Conservation (phyloP, 1,284 basidiomycete genomes). For the Sanghuangporus baumii region DNA sequence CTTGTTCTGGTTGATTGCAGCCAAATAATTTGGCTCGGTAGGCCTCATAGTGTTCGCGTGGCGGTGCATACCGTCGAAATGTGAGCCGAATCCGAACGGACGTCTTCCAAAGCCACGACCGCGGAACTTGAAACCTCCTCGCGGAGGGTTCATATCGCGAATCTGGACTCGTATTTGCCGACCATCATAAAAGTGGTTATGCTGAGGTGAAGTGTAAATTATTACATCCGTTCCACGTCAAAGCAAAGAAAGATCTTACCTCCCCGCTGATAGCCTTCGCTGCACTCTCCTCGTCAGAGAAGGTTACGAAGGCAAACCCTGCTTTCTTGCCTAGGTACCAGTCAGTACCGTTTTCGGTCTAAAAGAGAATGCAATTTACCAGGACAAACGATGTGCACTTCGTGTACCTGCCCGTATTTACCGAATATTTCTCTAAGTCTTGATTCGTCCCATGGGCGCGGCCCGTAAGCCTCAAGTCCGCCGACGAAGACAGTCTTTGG, state of each 20-base stretch:
- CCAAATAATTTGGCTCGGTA: not conserved
- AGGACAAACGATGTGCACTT: constrained; percentile 50
- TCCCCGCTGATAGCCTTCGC: constrained; percentile 56
- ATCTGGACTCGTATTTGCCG: constrained; percentile 65
- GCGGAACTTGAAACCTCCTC: constrained; percentile 21
- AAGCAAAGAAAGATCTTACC: constrained; percentile 32
- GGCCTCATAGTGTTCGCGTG: not conserved
- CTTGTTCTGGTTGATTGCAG: not conserved
- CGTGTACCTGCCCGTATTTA: constrained; percentile 57
- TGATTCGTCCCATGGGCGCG: constrained; percentile 60
- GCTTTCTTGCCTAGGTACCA: constrained; percentile 44
- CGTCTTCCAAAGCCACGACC: constrained; percentile 14
- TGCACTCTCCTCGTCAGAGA: constrained; percentile 52
- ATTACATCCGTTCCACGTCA: not conserved
- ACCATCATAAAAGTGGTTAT: constrained; percentile 61
- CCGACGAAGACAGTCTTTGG: constrained; percentile 70
- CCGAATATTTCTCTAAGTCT: constrained; percentile 52
- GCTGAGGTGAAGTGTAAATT: constrained; percentile 35
- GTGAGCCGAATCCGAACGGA: constrained; percentile 1
- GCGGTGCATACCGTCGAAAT: not conserved
- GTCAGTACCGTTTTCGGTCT: not conserved
- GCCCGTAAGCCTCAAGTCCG: constrained; percentile 59
- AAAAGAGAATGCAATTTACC: constrained; percentile 22
- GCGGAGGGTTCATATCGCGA: constrained; percentile 28
- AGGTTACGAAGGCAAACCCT: constrained; percentile 73